Evolutionary conservation across 2,329 filamentous ascomycete species (phyloP).

Genomic region (Diaporthe sp.): DNA sequence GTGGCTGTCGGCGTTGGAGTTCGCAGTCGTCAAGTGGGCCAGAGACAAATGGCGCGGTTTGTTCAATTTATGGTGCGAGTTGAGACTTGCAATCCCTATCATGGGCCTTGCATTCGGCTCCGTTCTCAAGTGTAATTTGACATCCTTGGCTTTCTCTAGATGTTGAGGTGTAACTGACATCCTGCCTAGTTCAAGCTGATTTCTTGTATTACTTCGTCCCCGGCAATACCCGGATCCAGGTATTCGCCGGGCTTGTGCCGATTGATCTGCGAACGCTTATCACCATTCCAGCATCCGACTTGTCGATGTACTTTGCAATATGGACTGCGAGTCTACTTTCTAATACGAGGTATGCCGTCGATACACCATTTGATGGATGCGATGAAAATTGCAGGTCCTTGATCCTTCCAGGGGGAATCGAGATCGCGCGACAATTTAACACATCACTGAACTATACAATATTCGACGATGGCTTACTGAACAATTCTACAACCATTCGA

Average conservation of each 20-base stretch:
- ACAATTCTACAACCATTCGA: not conserved
- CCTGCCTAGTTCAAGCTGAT: not conserved
- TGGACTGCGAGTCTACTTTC: constrained; percentile 7
- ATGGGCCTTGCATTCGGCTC: constrained; percentile 11
- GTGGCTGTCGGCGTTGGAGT: not conserved
- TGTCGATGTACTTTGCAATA: constrained; percentile 2
- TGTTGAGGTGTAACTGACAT: not conserved
- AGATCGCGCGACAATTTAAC: not conserved
- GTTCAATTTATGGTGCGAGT: constrained; percentile 7
- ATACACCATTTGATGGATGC: not conserved
- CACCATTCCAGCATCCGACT: not conserved
- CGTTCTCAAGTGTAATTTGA: not conserved
- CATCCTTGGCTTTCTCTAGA: not conserved
- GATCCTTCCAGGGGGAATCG: constrained; percentile 6
- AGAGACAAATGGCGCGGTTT: not conserved
- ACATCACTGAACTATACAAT: constrained; percentile 1
- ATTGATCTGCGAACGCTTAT: not conserved
- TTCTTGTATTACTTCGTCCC: constrained; percentile 8
- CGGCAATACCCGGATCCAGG: not conserved
- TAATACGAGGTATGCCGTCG: constrained; percentile 3
- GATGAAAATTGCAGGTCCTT: not conserved
- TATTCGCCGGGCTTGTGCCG: constrained; percentile 5
- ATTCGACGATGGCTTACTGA: not conserved
- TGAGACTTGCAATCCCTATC: not conserved
- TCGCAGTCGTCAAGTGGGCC: not conserved